Evolutionary conservation across 371 early-diverging fungal genomes (phyloP).

Genomic region (Mortierella sp.): DNA sequence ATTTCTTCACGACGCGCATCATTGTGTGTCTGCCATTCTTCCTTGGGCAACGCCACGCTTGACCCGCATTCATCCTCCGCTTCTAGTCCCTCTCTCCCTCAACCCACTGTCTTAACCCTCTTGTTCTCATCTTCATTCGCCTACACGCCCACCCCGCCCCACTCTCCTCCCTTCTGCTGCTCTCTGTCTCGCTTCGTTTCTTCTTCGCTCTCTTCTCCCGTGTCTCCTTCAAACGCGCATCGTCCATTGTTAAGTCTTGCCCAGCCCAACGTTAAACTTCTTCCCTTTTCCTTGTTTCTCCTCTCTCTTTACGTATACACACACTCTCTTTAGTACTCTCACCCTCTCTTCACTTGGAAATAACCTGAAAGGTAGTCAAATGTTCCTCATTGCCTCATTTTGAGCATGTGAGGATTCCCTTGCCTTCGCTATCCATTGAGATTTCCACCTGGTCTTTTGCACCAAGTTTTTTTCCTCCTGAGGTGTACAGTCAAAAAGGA

Average conservation of each 20-base stretch:
- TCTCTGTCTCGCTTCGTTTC: neutral
- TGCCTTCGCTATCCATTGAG: too few relatives aligned
- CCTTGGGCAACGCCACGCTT: neutral
- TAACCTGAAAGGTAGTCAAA: too few relatives aligned
- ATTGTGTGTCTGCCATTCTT: neutral
- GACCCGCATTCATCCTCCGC: neutral
- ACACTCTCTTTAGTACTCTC: neutral
- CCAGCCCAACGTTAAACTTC: neutral
- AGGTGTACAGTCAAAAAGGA: too few relatives aligned
- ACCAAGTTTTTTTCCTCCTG: too few relatives aligned
- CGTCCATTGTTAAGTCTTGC: neutral
- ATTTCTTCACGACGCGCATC: neutral
- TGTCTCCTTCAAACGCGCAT: too few relatives aligned
- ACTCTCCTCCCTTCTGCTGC: neutral
- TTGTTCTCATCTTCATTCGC: neutral
- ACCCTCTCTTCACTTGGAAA: too few relatives aligned
- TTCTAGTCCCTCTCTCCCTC: neutral
- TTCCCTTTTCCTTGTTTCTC: too few relatives aligned
- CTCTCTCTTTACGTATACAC: too few relatives aligned
- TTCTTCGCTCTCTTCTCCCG: neutral
- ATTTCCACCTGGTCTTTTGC: too few relatives aligned
- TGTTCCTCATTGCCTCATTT: too few relatives aligned
- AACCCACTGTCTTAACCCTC: neutral
- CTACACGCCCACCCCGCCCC: neutral
- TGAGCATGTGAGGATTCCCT: too few relatives aligned